phyloP scores from a whole-genome alignment of 2,329 filamentous ascomycete genomes.

The Colletotrichum viniferum region DNA sequence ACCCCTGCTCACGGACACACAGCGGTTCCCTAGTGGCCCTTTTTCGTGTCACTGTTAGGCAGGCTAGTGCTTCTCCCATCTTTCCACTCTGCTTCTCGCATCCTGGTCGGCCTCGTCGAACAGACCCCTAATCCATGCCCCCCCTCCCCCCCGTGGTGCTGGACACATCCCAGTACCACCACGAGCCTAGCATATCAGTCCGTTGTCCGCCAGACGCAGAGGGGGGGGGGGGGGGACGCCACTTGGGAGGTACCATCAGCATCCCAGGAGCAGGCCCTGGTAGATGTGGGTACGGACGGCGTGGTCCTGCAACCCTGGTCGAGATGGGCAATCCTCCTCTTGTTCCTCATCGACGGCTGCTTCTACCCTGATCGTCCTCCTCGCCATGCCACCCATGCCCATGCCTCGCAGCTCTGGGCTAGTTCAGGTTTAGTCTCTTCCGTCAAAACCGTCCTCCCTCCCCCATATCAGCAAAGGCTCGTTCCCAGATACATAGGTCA shows the following conservation, averaged over 20 bases:
- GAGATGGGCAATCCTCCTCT: constrained; percentile 19
- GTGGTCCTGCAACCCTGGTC: constrained; percentile 18
- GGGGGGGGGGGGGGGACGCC: constrained; percentile 12
- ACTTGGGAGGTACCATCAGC: constrained; percentile 21
- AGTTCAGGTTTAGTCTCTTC: constrained; percentile 41
- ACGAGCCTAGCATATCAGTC: constrained; percentile 22
- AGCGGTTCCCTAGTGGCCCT: constrained; percentile 25
- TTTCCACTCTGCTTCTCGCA: constrained; percentile 31
- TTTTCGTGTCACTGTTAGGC: constrained; percentile 29
- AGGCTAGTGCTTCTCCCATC: constrained; percentile 30
- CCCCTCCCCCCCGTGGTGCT: neutral
- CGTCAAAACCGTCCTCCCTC: constrained; percentile 35
- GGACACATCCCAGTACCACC: constrained; percentile 15
- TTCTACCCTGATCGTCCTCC: constrained; percentile 30
- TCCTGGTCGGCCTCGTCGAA: constrained; percentile 6
- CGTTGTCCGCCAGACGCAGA: constrained; percentile 14
- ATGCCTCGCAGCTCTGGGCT: constrained; percentile 41
- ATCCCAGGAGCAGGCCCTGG: constrained; percentile 21
- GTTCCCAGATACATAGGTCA: constrained; percentile 30
- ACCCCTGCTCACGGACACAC: constrained; percentile 24
- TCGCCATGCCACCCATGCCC: constrained; percentile 38
- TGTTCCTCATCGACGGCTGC: constrained; percentile 12
- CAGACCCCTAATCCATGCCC: constrained; percentile 37
- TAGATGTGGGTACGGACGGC: constrained; percentile 19
- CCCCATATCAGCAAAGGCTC: constrained; percentile 35